These are phyloP conservation scores for Adansonia rubrostipa DNA, from an alignment of 441 rosid species.

Conservation along the genomic window DNA sequence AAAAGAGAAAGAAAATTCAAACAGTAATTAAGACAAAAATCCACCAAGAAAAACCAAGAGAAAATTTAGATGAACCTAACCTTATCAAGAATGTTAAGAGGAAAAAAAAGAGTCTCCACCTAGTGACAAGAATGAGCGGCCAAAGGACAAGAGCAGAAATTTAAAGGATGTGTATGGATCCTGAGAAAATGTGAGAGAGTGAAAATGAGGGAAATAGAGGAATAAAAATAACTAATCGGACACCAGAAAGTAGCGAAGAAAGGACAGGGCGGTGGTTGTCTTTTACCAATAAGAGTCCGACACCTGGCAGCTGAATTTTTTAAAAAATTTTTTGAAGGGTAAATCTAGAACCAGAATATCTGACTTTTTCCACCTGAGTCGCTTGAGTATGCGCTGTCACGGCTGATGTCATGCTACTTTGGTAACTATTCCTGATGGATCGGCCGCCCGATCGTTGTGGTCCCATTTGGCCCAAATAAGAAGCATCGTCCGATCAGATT, in stretches of 20 bases:
- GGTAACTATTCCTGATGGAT: too few species aligned
- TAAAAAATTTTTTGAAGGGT: too few species aligned
- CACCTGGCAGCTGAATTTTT: constrained; percentile 26
- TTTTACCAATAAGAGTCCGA: not conserved
- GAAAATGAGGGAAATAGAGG: constrained; percentile 6
- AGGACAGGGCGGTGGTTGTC: constrained; percentile 8
- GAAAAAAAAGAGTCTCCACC: constrained; percentile 3
- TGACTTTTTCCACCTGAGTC: too few species aligned
- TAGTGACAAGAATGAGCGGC: not conserved
- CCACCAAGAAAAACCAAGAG: constrained; percentile 2
- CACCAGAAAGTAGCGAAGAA: constrained; percentile 5
- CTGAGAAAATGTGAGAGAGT: constrained; percentile 23
- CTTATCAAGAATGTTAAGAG: constrained; percentile 40
- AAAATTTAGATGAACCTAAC: constrained; percentile 37
- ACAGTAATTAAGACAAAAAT: not conserved
- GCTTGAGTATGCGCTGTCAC: too few species aligned
- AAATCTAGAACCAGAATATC: too few species aligned
- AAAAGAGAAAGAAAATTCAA: not conserved
- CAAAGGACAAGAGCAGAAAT: not conserved
- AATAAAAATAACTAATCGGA: constrained; percentile 37
- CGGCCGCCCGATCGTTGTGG: too few species aligned
- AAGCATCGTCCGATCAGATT: too few species aligned
- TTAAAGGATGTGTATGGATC: constrained; percentile 39
- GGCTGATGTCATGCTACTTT: too few species aligned
- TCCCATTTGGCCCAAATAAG: too few species aligned